phyloP scores from a whole-genome alignment of 208 protist species.

The Crithidia fasciculata region DNA sequence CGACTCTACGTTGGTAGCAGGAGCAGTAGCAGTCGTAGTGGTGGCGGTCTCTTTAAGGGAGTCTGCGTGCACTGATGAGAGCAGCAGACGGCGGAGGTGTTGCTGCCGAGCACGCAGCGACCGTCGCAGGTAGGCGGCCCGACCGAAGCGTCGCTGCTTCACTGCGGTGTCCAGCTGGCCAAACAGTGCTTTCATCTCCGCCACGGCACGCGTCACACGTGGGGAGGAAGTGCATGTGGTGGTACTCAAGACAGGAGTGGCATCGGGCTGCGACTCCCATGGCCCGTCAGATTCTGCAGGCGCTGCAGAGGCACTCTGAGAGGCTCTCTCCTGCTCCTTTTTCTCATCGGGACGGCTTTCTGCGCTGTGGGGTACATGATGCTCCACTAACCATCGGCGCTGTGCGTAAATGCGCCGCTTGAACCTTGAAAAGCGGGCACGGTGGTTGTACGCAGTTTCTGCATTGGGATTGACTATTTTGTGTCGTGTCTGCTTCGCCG shows the following conservation, averaged over 20 bases:
- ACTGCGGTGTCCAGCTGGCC: conserved; percentile 33
- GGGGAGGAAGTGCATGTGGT: too few species aligned
- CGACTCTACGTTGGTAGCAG: too few species aligned
- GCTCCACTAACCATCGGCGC: conserved; percentile 30
- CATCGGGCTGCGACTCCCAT: neutral
- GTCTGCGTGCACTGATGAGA: neutral
- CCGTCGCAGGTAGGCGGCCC: conserved; percentile 10
- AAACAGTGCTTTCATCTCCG: conserved; percentile 28
- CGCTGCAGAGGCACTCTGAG: neutral
- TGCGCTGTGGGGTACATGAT: too few species aligned
- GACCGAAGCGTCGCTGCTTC: conserved; percentile 12
- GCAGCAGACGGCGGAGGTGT: conserved; percentile 20
- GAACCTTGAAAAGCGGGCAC: conserved; percentile 40
- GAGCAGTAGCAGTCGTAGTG: too few species aligned
- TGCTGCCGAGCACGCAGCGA: conserved; percentile 18
- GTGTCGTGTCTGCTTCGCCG: conserved; percentile 5
- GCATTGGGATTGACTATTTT: conserved; percentile 45
- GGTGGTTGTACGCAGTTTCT: conserved; percentile 39
- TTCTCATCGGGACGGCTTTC: too few species aligned
- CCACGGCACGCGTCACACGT: conserved; percentile 1
- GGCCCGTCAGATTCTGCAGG: neutral
- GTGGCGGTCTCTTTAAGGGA: too few species aligned
- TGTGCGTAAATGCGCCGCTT: conserved; percentile 45
- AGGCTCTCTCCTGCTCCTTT: too few species aligned
- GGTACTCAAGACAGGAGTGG: neutral